Base-by-base conservation (phyloP, 306 rosid species). In the Sechiopsis laciniata region DNA sequence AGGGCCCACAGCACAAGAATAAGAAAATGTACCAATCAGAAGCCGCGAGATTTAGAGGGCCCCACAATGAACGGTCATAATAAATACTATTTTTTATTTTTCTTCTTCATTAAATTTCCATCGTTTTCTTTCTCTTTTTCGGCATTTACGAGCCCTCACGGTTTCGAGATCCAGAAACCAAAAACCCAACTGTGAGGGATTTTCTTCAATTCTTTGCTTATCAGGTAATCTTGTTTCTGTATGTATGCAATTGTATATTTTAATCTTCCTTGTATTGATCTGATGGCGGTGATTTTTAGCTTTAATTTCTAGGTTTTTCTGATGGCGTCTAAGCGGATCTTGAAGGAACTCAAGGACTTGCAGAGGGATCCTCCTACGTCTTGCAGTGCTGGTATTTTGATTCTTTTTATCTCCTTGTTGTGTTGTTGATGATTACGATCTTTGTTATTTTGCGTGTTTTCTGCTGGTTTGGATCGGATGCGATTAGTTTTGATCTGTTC, bases 281-380 rank as follows among this genome's bases (percentile, higher is more conserved):
- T 60, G 66, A 60, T 10, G 65, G n/a, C n/a, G 4, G 66, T 60
- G 32, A 5, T 64, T n/a, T 66, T 66, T 6, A 19, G 55, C 10
- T 65, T 8, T 19, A 10, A 6, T 22, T 65, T 64, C 26, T 64
- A 64, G 71, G 71, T 42, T 42, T 60, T 65, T 19, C 72, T 19
- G 9, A 66, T 66, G 72, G 72, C 72, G 26, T 66, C 72, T 20
- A 66, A 66, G 72, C 53, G 72, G 72, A 66, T 66, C 55, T 66
- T 66, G 72, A 66, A 66, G 72, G 72, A 66, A 45, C 72, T 66
- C 29, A 66, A 66, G 72, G 72, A 66, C 48, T 46, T 66, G 72
- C 72, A 66, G 55, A 66, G 35, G 55, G 72, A 66, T 66, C 72
- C 72, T 42, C 72, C 72, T 20, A 66, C 72, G 4, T 66, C 72